Base-by-base conservation (phyloP, 2,329 filamentous ascomycete species). In the Septoria linicola region DNA sequence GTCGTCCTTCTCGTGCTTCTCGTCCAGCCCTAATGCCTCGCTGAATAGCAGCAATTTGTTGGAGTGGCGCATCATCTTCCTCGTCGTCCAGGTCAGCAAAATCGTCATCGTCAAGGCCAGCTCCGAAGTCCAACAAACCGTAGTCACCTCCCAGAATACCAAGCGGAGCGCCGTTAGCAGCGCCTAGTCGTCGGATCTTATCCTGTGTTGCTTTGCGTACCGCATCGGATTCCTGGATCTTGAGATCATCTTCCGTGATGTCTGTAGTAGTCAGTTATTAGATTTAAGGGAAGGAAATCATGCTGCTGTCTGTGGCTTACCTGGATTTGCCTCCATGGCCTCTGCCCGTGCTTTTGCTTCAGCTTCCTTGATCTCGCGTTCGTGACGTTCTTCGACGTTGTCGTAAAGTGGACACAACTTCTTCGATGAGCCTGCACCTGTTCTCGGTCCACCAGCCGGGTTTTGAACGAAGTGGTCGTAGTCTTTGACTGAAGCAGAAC, bases 381-480 rank as follows among this genome's bases (percentile, higher is more conserved):
- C 71, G 58, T 90, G 85, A 3, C 83, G 78, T 36, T 75, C 65
- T 25, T 84, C 78, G 13, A 70, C 63, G 36, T 75, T 76, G 41
- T 91, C 87, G 59, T 86, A 87, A 0, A 91, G 71, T 1, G 83
- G 82, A 55, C 88, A 92, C 27, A 59, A 54, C 45, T 58, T 54
- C 20, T 41, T 80, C 1, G 76, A 77, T 0, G 41, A 41, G 50
- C 73, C 77, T 0, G 40, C 16, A 25, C 20, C 30, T 11, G 13
- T 48, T 77, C 78, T 40, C 73, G 64, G 1, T 2, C 19, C 51
- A 13, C 35, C 47, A 10, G 17, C 8, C 1, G 55, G 41, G 13
- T 21, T 41, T 30, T 85, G 78, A 53, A 84, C 73, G 62, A 95
- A 95, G 68, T 95, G 89, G 0, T 73, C 59, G 62, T 95, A 93